These are phyloP conservation scores for Suillus bovinus DNA, from an alignment of 768 basidiomycete genomes.

Conservation along the genomic window DNA sequence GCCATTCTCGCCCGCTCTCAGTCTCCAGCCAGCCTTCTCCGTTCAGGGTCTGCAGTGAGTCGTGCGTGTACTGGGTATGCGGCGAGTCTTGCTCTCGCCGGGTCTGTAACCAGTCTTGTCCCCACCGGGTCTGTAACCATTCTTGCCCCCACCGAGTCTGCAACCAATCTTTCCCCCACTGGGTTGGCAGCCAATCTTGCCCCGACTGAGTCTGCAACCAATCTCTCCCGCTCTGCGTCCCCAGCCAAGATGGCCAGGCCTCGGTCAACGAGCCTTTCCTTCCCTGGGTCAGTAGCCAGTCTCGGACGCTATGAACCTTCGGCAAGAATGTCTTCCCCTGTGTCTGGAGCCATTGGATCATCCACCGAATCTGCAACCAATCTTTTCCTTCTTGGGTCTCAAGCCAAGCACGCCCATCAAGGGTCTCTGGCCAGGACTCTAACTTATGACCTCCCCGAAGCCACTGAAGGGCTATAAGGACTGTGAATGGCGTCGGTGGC, in stretches of 20 bases:
- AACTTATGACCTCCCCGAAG: neutral
- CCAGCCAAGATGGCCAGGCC: constrained; percentile 1
- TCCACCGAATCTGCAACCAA: neutral
- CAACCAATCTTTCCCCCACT: neutral
- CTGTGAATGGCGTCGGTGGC: neutral
- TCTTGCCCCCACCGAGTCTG: neutral
- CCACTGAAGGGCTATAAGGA: neutral
- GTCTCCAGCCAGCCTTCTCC: neutral
- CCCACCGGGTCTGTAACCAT: neutral
- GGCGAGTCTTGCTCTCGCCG: neutral
- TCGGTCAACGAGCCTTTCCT: neutral
- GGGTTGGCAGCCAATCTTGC: neutral
- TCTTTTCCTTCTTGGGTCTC: neutral
- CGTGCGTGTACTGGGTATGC: neutral
- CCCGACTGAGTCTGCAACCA: neutral
- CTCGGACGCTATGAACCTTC: neutral
- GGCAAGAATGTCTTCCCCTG: neutral
- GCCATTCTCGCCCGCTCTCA: neutral
- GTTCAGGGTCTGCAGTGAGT: neutral
- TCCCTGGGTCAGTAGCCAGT: neutral
- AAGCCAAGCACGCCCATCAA: neutral
- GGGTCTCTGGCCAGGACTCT: neutral
- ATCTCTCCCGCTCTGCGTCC: neutral
- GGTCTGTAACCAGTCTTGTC: neutral
- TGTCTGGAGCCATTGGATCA: neutral